These are phyloP conservation scores for Phytophthora ohioensis DNA, from an alignment of 352 stramenopile genomes.

Conservation along the genomic window DNA sequence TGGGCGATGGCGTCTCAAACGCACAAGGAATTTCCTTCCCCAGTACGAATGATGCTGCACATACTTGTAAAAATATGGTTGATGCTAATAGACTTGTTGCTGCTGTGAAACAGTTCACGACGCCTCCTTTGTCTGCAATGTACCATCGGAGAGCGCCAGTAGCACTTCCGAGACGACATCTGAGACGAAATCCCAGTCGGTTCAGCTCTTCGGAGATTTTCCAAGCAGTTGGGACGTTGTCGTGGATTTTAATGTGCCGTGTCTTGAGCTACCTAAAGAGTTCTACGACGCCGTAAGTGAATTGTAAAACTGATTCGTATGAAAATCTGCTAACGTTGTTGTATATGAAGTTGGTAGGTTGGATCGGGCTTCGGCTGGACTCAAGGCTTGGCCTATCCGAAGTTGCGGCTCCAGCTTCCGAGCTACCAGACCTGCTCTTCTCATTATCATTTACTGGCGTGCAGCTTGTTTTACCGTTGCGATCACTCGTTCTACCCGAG, in stretches of 20 bases:
- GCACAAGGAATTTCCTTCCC: conserved; percentile 65
- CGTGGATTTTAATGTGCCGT: conserved; percentile 69
- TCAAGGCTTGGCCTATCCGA: conserved; percentile 57
- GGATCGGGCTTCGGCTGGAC: conserved; percentile 57
- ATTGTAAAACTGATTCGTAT: not conserved
- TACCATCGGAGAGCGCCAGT: not conserved
- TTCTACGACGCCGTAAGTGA: conserved; percentile 68
- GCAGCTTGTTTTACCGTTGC: conserved; percentile 50
- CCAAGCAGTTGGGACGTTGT: conserved; percentile 67
- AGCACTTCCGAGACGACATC: not conserved
- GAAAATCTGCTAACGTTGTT: not conserved
- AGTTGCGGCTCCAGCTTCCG: conserved; percentile 25
- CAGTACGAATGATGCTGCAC: conserved; percentile 35
- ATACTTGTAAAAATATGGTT: not conserved
- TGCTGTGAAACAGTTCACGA: conserved; percentile 48
- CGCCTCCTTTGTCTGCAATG: conserved; percentile 37
- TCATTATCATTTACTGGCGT: conserved; percentile 48
- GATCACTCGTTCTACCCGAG: conserved; percentile 51
- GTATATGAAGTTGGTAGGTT: conserved; percentile 54
- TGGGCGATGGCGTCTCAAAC: conserved; percentile 39
- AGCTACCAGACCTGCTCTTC: conserved; percentile 56
- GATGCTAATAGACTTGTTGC: conserved; percentile 3
- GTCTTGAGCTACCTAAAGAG: conserved; percentile 63
- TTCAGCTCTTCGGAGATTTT: conserved; percentile 59
- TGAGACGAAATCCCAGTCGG: not conserved